Percentiles rank a stretch among this genome's conserved stretches.
These are phyloP conservation scores for Zizania latifolia DNA, from an alignment of 176 grass and related monocot species.

Conservation along the genomic window DNA sequence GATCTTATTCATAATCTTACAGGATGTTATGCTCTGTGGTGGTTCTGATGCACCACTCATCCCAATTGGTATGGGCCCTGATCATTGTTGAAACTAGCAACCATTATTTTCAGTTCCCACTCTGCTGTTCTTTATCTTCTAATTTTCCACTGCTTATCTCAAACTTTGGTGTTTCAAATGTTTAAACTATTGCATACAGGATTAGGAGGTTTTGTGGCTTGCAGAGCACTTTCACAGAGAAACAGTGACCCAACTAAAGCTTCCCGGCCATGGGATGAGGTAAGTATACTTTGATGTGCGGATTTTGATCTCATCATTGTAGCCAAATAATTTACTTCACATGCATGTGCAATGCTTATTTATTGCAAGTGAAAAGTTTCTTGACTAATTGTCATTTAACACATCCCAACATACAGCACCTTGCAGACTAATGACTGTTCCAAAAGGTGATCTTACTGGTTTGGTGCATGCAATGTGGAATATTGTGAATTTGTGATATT, in stretches of 20 bases:
- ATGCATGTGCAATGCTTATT: not conserved
- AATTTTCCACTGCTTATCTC: constrained; percentile 8
- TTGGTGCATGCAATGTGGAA: not conserved
- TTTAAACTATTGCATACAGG: constrained; percentile 47
- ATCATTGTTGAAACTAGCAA: constrained; percentile 2
- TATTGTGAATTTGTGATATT: not conserved
- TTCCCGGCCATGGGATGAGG: constrained; percentile 94
- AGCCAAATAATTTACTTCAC: constrained; percentile 15
- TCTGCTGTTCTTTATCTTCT: not conserved
- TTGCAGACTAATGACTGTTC: not conserved
- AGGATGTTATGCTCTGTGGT: constrained; percentile 99
- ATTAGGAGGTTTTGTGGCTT: constrained; percentile 97
- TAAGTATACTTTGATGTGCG: constrained; percentile 31
- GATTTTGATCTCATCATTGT: not conserved
- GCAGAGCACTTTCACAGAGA: constrained; percentile 95
- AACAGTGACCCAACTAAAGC: constrained; percentile 93
- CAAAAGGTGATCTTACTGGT: constrained; percentile 1
- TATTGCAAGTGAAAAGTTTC: constrained; percentile 7
- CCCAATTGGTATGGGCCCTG: constrained; percentile 61
- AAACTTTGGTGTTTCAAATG: not conserved
- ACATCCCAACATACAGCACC: not conserved
- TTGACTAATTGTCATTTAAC: not conserved
- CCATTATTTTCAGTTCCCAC: not conserved
- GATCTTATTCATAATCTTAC: constrained; percentile 32
- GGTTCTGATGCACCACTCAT: constrained; percentile 95